A percentile compares a stretch with the other conserved stretches of the same genome.
These are phyloP conservation scores for Coniferiporia sulphurascens DNA, from an alignment of 1,284 basidiomycete genomes.

Conservation along the genomic window DNA sequence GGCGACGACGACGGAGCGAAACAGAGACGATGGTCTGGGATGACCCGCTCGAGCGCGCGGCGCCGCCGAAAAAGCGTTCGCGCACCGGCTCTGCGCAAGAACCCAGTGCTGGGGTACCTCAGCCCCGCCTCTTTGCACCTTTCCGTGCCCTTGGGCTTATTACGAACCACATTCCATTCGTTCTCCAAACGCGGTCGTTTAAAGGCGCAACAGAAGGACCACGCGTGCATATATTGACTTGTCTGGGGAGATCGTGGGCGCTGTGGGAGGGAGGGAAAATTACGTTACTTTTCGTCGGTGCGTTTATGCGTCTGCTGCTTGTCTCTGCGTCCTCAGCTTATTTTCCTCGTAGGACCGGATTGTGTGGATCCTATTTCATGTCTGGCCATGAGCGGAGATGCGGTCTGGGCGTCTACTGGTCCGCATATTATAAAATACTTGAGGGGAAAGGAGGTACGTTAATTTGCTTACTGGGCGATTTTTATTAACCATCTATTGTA, in stretches of 20 bases:
- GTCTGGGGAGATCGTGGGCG: conserved; percentile 88
- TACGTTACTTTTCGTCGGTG: conserved; percentile 89
- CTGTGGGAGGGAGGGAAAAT: conserved; percentile 96
- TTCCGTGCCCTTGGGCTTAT: conserved; percentile 93
- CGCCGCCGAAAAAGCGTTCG: conserved; percentile 25
- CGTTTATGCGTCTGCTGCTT: conserved; percentile 31
- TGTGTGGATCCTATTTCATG: conserved; percentile 68
- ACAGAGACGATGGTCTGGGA: conserved; percentile 5
- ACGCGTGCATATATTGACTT: conserved; percentile 80
- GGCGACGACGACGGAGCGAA: background rate
- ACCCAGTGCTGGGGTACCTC: conserved; percentile 2
- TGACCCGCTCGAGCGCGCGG: conserved; percentile 3
- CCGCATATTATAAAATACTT: conserved; percentile 71
- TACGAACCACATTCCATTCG: conserved; percentile 89
- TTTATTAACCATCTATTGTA: conserved; percentile 24
- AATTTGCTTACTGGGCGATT: conserved; percentile 13
- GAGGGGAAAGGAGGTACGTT: conserved; percentile 78
- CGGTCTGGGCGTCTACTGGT: conserved; percentile 80
- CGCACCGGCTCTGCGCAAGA: background rate
- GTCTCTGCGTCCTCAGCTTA: background rate
- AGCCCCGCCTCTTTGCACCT: conserved; percentile 79
- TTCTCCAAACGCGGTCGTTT: conserved; percentile 80
- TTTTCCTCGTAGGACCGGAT: conserved; percentile 62
- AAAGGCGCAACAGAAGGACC: conserved; percentile 86
- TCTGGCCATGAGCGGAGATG: conserved; percentile 81